Conservation (phyloP, 1,139 yeast genomes). For the Lodderomyces parapsilosis region DNA sequence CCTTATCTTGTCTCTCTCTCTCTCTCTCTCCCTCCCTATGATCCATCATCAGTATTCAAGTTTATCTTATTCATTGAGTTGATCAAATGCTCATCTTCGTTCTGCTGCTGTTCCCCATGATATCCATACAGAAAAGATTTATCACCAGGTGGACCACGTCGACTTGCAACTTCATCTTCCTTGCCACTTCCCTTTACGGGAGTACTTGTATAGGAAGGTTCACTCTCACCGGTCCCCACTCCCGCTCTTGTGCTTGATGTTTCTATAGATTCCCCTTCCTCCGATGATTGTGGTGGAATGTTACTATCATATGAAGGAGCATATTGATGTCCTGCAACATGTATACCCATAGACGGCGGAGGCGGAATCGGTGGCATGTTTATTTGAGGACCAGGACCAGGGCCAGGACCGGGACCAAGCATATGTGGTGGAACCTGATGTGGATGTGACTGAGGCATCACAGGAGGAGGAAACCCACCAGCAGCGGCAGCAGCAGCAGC, state of each 20-base stretch:
- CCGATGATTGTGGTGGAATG: constrained; percentile 2
- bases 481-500: constrained; percentile 27
- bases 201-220: constrained; percentile 4
- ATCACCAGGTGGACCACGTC: background rate
- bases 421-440: constrained; percentile 4
- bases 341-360: constrained; percentile 15
- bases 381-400: constrained; percentile 5
- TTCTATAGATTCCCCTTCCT: constrained; percentile 9
- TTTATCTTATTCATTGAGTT: constrained; percentile 20
- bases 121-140: background rate
- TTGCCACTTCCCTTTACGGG: constrained; percentile 2
- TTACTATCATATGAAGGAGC: constrained; percentile 9
- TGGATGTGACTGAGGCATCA: constrained; percentile 11
- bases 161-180: background rate
- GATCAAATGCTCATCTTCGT: constrained; percentile 15
- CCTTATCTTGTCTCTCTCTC: too few relatives aligned
- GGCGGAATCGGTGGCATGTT: constrained; percentile 10
- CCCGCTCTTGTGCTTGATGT: constrained; percentile 7
- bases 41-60: constrained; percentile 10
- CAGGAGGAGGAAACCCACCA: constrained; percentile 19
- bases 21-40: too few relatives aligned
- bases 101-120: background rate
- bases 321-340: constrained; percentile 11
- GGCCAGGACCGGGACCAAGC: constrained; percentile 7
- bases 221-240: background rate